Conservation (phyloP, 306 rosid species). For the Boehmeria nivea region DNA sequence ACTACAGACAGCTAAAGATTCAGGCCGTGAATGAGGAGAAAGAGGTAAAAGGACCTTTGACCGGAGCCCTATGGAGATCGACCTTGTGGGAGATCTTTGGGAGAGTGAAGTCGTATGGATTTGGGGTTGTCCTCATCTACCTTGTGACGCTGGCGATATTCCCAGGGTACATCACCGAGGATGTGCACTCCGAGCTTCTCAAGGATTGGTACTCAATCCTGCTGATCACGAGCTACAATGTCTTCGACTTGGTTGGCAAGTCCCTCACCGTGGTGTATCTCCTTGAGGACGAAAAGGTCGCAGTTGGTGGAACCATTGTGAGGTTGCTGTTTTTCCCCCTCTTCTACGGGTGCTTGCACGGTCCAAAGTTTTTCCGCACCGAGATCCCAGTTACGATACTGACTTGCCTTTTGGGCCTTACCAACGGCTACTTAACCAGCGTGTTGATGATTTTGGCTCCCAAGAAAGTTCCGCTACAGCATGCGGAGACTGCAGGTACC, state of each 20-base stretch:
- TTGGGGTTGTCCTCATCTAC: conserved; percentile 59
- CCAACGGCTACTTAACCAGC: conserved; percentile 83
- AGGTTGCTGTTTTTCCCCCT: conserved; percentile 81
- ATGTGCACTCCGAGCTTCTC: conserved; percentile 71
- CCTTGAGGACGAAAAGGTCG: conserved; percentile 53
- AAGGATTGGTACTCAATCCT: conserved; percentile 81
- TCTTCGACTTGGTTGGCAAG: conserved; percentile 89
- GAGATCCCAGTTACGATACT: conserved; percentile 69
- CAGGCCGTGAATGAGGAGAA: conserved; percentile 44
- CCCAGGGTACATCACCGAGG: conserved; percentile 90
- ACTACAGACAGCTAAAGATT: conserved; percentile 57
- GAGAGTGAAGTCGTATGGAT: conserved; percentile 72
- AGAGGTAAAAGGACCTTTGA: conserved; percentile 44
- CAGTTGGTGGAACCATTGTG: conserved; percentile 47
- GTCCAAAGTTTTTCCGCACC: conserved; percentile 66
- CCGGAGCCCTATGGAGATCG: conserved; percentile 51
- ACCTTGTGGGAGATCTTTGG: conserved; percentile 53
- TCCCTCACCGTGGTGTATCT: conserved; percentile 57
- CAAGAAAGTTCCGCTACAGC: conserved; percentile 60
- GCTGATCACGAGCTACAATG: conserved; percentile 63
- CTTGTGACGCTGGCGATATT: conserved; percentile 76
- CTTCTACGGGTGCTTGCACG: conserved; percentile 73
- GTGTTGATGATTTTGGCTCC: conserved; percentile 83
- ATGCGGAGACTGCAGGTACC: conserved; percentile 78
- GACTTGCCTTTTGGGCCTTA: conserved; percentile 78